Percentiles rank a stretch among this genome's conserved stretches.
Evolutionary conservation across 805 yeast species (phyloP).

Genomic region (Saturnispora kantuleensis): DNA sequence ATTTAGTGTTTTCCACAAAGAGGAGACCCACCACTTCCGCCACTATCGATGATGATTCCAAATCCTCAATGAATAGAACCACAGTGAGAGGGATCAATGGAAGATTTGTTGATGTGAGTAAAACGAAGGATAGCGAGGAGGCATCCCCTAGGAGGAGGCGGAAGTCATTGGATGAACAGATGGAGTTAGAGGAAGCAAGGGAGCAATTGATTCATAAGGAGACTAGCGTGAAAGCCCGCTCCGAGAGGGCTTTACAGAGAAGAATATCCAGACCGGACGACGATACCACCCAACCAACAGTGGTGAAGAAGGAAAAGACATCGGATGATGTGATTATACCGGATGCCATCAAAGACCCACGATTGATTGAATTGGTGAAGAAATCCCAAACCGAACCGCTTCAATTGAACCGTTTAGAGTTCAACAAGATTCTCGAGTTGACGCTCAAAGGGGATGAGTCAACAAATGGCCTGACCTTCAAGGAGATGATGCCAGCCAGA

Average conservation of each 20-base stretch:
- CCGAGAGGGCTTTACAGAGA: conserved; percentile 3
- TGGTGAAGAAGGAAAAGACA: background rate
- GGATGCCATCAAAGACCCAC: conserved; percentile 3
- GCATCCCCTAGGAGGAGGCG: background rate
- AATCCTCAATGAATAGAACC: background rate
- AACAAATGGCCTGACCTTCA: conserved; percentile 6
- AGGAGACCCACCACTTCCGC: background rate
- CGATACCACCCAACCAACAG: background rate
- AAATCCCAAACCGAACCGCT: conserved; percentile 2
- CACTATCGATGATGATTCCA: background rate
- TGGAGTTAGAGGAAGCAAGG: background rate
- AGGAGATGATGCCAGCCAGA: conserved; percentile 9
- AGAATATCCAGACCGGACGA: conserved; percentile 2
- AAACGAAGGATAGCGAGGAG: background rate
- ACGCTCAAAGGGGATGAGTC: conserved; percentile 5
- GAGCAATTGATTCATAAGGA: background rate
- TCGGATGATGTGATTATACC: conserved; percentile 1
- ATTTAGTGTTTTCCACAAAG: background rate
- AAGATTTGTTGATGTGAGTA: too few species aligned
- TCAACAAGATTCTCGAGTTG: conserved; percentile 6
- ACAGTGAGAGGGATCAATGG: too few species aligned
- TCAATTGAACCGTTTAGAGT: conserved; percentile 4
- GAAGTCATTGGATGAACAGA: background rate
- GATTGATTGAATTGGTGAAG: conserved; percentile 3
- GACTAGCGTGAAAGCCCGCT: background rate